These are phyloP conservation scores for Luffa acutangula DNA, from an alignment of 306 rosid genomes.

Conservation along the genomic window DNA sequence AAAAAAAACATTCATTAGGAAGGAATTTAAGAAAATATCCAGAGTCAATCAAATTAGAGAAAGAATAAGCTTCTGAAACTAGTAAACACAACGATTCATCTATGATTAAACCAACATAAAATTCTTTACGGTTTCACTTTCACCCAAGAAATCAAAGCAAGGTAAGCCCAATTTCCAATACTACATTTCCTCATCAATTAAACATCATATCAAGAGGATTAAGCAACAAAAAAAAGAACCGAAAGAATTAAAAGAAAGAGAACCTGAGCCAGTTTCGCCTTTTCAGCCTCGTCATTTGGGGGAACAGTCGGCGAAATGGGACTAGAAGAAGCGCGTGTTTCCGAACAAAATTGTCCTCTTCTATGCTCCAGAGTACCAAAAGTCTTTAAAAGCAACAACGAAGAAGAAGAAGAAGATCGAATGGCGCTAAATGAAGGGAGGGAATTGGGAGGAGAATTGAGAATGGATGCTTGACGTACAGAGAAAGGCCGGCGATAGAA, in stretches of 20 bases:
- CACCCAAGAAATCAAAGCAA: background rate
- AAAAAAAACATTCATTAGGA: background rate
- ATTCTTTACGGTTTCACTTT: background rate
- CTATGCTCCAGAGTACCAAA: slow-evolving; percentile 17
- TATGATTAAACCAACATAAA: background rate
- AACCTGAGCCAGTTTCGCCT: slow-evolving; percentile 80
- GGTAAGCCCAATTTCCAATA: background rate
- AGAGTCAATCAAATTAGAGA: background rate
- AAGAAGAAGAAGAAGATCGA: slow-evolving; percentile 18
- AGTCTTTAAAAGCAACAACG: slow-evolving; percentile 11
- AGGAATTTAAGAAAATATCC: background rate
- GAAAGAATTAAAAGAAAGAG: background rate
- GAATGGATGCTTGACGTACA: slow-evolving; percentile 14
- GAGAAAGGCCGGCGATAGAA: slow-evolving; percentile 16
- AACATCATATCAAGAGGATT: background rate
- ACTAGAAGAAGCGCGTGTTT: slow-evolving; percentile 33
- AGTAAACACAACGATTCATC: background rate
- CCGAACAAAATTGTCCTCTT: slow-evolving; percentile 22
- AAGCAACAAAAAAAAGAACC: background rate
- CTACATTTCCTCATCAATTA: background rate
- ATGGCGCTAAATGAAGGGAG: slow-evolving; percentile 13
- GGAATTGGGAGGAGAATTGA: slow-evolving; percentile 15
- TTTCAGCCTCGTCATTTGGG: slow-evolving; percentile 51
- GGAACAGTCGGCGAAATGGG: slow-evolving; percentile 40
- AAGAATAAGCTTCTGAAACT: background rate